Base-by-base conservation (phyloP, 1,284 basidiomycete genomes). In the Porodaedalea pini region DNA sequence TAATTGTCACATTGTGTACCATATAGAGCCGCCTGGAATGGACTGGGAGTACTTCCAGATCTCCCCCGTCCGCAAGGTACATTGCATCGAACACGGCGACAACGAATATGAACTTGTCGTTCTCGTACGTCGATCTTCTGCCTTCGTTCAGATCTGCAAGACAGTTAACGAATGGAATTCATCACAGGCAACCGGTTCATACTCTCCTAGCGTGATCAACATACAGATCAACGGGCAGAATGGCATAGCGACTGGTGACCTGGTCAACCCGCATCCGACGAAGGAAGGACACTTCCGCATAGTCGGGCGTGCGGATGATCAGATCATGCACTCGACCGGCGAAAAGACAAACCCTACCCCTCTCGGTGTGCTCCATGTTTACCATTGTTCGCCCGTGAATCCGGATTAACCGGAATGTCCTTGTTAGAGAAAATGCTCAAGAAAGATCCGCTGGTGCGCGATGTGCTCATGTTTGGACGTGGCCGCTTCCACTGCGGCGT, bases 331-430 rank as follows among this genome's bases (percentile, higher is more conserved):
- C 49, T 73, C 68, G 13, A 79, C 74, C 3, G 79, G 79, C 7
- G 79, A 81, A 63, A 81, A 81, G 72, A 76, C 72, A 1, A 78
- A 77, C 59, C 76, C 76, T 0, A 70, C 68, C 2, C 75, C 75
- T 0, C 64, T 78, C 43, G 75, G 75, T 74, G 51, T 36, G 66
- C 57, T 36, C n/a, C 10, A 19, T 32, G 3, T 21, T 36, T 13
- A 34, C 1, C 15, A 19, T 3, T 31, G 45, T 19, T 23, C 25
- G 10, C 43, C 27, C 19, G 44, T 32, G 21, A 23, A n/a, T 3
- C 4, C 11, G 43, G 8, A 13, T 32, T 51, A 4, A 52, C 43
- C 23, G 32, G 6, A 23, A 36, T 13, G 17, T 31, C 17, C n/a
- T n/a, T 25, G 10, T 2, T 45, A 64, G 64, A 65, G 53, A 32